phyloP scores from a whole-genome alignment of 202 grass and related monocot species.

The Brachypodium distachyon region DNA sequence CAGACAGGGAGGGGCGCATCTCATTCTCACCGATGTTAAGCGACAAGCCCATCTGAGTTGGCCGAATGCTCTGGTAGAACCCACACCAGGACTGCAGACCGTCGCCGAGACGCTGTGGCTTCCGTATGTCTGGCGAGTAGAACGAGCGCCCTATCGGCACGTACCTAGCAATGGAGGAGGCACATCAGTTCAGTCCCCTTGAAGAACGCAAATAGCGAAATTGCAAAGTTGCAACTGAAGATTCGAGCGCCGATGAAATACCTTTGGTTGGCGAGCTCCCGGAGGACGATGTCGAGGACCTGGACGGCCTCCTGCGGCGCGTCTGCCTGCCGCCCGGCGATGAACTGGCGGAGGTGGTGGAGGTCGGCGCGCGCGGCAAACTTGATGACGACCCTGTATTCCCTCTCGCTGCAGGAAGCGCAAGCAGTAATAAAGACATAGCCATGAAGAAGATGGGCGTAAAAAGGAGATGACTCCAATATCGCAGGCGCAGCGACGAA shows the following conservation, averaged over 20 bases:
- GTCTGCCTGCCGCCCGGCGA: slow-evolving; percentile 73
- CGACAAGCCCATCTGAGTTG: slow-evolving; percentile 97
- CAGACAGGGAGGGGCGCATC: neutral
- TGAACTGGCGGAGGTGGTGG: slow-evolving; percentile 86
- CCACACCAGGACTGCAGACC: slow-evolving; percentile 99
- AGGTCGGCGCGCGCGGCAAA: slow-evolving; percentile 91
- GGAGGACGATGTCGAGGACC: slow-evolving; percentile 89
- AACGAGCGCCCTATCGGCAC: slow-evolving; percentile 90
- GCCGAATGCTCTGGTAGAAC: slow-evolving; percentile 98
- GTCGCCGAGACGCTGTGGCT: slow-evolving; percentile 82
- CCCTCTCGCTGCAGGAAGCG: slow-evolving; percentile 58
- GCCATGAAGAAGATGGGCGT: neutral
- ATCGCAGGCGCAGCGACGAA: neutral
- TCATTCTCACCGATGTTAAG: slow-evolving; percentile 81
- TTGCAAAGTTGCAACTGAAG: slow-evolving; percentile 1
- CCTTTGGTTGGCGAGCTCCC: slow-evolving; percentile 91
- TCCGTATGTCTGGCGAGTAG: slow-evolving; percentile 98
- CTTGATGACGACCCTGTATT: slow-evolving; percentile 84
- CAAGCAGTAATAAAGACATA: neutral
- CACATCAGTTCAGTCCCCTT: neutral
- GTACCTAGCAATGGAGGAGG: slow-evolving; percentile 33
- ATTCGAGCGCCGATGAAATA: slow-evolving; percentile 10
- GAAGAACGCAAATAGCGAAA: neutral
- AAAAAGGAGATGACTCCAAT: neutral
- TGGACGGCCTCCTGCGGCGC: slow-evolving; percentile 89